These are phyloP conservation scores for Novakomyces olei DNA, from an alignment of 805 yeast genomes.

Conservation along the genomic window DNA sequence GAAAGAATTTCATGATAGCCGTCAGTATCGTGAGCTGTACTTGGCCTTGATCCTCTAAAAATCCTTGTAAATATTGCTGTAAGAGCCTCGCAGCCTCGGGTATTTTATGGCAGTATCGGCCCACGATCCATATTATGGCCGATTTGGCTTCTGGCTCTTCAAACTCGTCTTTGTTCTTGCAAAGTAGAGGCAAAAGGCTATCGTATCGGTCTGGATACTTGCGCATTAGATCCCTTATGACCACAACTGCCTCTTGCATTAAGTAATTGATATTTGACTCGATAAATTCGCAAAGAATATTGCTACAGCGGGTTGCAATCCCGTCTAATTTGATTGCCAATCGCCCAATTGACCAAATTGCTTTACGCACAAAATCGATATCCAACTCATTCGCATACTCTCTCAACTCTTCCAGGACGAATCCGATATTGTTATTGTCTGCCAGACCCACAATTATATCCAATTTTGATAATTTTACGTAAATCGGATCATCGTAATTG, in stretches of 20 bases:
- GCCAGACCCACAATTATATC: conserved; percentile 72
- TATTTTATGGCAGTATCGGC: conserved; percentile 38
- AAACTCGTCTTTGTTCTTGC: conserved; percentile 26
- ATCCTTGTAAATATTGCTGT: conserved; percentile 23
- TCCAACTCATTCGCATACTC: conserved; percentile 81
- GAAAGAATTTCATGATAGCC: conserved; percentile 46
- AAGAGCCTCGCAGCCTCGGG: conserved; percentile 22
- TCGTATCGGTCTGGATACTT: conserved; percentile 44
- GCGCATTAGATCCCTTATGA: conserved; percentile 53
- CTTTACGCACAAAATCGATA: conserved; percentile 64
- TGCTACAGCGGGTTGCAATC: conserved; percentile 43
- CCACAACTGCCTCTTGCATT: conserved; percentile 59
- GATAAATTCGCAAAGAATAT: conserved; percentile 34
- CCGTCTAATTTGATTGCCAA: conserved; percentile 52
- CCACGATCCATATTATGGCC: conserved; percentile 66
- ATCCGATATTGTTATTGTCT: conserved; percentile 32
- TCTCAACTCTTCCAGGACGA: conserved; percentile 50
- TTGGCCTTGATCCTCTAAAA: conserved; percentile 42
- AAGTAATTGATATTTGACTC: conserved; percentile 48
- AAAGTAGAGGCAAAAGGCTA: conserved; percentile 21
- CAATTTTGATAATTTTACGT: conserved; percentile 70
- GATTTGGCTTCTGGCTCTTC: conserved; percentile 62
- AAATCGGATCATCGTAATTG: conserved; percentile 64
- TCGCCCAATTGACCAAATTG: conserved; percentile 76
- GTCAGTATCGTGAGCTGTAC: conserved; percentile 59